A percentile compares a stretch with the other conserved stretches of the same genome.
Conservation (phyloP, 179 eudicot genomes). For the Vitellaria paradoxa region DNA sequence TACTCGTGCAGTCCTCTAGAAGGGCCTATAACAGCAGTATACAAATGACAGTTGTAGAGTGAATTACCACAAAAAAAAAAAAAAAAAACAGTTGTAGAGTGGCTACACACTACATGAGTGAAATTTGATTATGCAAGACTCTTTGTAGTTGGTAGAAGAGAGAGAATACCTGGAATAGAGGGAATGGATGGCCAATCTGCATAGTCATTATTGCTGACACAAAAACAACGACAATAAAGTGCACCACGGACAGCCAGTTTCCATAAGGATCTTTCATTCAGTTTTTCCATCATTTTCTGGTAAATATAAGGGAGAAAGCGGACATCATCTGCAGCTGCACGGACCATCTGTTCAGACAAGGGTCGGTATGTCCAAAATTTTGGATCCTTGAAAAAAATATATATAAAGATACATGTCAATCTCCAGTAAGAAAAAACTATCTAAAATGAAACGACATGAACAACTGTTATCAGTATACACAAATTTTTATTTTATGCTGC, state of each 20-base stretch:
- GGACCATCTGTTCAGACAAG: constrained; percentile 77
- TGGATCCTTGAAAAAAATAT: constrained; percentile 16
- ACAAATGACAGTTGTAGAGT: not conserved
- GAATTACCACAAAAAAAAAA: too few species aligned
- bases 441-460: not conserved
- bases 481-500: not conserved
- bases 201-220: constrained; percentile 47
- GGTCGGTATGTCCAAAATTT: constrained; percentile 59
- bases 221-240: constrained; percentile 88
- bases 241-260: constrained; percentile 80
- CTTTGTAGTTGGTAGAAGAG: not conserved
- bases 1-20: not conserved
- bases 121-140: not conserved
- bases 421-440: not conserved
- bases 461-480: not conserved
- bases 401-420: not conserved
- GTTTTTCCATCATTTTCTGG: constrained; percentile 79
- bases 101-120: not conserved
- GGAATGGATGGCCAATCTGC: constrained; percentile 87
- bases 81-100: not conserved
- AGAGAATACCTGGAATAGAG: constrained; percentile 18
- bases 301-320: constrained; percentile 81
- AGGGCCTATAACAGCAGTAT: not conserved
- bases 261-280: constrained; percentile 71
- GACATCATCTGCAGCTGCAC: constrained; percentile 95